Base-by-base conservation (phyloP, 345 rosid species). In the Salix dunnii region DNA sequence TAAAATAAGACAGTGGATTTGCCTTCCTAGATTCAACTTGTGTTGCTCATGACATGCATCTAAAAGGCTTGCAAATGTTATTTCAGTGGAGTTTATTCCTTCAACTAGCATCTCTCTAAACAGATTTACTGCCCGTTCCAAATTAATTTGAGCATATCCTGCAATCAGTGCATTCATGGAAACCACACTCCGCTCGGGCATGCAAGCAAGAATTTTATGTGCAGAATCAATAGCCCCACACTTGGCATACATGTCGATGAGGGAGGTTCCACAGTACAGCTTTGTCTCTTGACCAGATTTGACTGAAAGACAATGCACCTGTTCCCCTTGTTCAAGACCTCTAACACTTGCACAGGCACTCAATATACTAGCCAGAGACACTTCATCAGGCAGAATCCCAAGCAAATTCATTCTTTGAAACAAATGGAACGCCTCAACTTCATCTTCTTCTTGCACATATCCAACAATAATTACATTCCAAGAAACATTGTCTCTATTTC, bases 381-480 rank as follows among this genome's bases (percentile, higher is more conserved):
- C 89, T 77, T 92, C 99, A 89, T 88, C 95, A 38, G 99, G 93
- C 49, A 82, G 70, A 81, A 86, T 74, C 60, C 87, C 84, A 62
- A 74, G 55, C 31, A 46, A 81, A 82, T 80, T 87, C 99, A 90
- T 91, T 74, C 82, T 83, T 78, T 23, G 82, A 77, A 93, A 95
- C 88, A 91, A 83, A 68, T 74, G 76, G 78, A 93, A 91, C 79
- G 93, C 99, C 86, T 90, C 89, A 76, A 70, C 35, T 67, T 87
- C 91, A 42, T 91, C 85, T 83, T 84, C 93, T 76, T 90, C 90
- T 79, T 91, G 95, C 83, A 86, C 94, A 83, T 90, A 93, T 72
- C 98, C 92, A 72, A 88, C 95, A 78, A 94, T 90, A 69, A 94
- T 90, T 77, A 97, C 92, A 88, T 94, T 94, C 99, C 99, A 94